Conservation (phyloP, 2,329 filamentous ascomycete genomes). For the Exophiala oligosperma region DNA sequence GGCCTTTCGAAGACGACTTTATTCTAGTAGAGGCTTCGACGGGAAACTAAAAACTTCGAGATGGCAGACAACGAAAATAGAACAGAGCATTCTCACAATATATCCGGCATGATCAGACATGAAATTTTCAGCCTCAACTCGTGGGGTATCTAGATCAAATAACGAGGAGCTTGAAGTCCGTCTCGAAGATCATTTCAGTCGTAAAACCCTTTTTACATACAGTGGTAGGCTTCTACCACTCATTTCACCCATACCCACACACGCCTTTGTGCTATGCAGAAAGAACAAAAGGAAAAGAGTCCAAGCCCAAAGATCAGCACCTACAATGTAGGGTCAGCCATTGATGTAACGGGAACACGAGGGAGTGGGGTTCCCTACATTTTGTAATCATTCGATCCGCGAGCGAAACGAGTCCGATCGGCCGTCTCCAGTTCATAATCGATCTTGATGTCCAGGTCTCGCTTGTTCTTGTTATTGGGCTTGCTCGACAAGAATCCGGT, state of each 20-base stretch:
- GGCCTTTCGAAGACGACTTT: too few relatives aligned
- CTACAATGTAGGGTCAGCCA: slow-evolving; percentile 13
- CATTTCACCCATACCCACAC: too few relatives aligned
- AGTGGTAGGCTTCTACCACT: too few relatives aligned
- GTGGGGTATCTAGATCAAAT: slow-evolving; percentile 49
- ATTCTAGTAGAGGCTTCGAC: too few relatives aligned
- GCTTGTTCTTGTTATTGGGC: slow-evolving; percentile 90
- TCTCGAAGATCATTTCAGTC: slow-evolving; percentile 31
- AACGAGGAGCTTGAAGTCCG: slow-evolving; percentile 46
- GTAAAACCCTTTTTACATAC: slow-evolving; percentile 21
- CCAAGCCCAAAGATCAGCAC: not conserved
- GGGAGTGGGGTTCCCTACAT: slow-evolving; percentile 41
- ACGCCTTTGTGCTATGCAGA: slow-evolving; percentile 22
- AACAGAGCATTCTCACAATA: not conserved
- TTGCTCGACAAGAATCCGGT: slow-evolving; percentile 73
- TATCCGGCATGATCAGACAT: slow-evolving; percentile 30
- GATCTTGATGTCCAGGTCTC: slow-evolving; percentile 90
- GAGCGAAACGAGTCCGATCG: slow-evolving; percentile 67
- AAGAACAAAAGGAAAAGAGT: slow-evolving; percentile 21
- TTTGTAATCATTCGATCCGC: slow-evolving; percentile 77
- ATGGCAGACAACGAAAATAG: not conserved
- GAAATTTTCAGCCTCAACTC: slow-evolving; percentile 50
- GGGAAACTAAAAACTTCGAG: not conserved
- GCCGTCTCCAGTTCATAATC: slow-evolving; percentile 77
- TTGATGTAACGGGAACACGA: not conserved